Conservation (phyloP, 768 basidiomycete species). For the Aureoboletus auriporus region DNA sequence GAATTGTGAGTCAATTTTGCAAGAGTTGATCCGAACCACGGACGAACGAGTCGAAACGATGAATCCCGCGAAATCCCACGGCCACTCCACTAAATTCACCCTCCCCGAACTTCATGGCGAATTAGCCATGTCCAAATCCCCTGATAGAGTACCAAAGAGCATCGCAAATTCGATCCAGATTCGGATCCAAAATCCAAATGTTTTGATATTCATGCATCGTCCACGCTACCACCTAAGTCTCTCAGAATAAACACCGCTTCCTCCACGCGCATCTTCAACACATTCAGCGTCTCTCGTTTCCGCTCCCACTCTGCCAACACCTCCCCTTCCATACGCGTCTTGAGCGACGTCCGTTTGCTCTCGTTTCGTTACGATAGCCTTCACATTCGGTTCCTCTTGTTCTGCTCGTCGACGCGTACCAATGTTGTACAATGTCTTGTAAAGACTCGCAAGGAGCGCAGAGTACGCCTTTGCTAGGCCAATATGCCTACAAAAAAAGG, state of each 20-base stretch:
- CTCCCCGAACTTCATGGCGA: too few species aligned
- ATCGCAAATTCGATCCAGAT: too few species aligned
- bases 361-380: constrained; percentile 74
- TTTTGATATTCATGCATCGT: constrained; percentile 40
- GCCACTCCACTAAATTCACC: too few species aligned
- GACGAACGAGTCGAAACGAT: too few species aligned
- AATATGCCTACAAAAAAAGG: constrained; percentile 66
- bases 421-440: constrained; percentile 91
- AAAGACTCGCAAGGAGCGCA: constrained; percentile 68
- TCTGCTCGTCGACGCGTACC: constrained; percentile 70
- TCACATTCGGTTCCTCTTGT: constrained; percentile 57
- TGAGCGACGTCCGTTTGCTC: constrained; percentile 82
- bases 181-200: too few species aligned
- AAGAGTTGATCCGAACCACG: too few species aligned
- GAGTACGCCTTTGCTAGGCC: constrained; percentile 82
- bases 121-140: too few species aligned
- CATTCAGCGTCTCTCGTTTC: constrained; percentile 67
- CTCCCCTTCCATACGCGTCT: constrained; percentile 74
- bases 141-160: too few species aligned
- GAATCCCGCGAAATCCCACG: too few species aligned
- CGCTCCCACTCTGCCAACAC: constrained; percentile 69
- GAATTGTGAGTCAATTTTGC: too few species aligned
- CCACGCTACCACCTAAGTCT: constrained; percentile 60
- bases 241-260: constrained; percentile 85
- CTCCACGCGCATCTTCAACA: constrained; percentile 84